Evolutionary conservation across 768 basidiomycete species (phyloP).

Genomic region (Agrocybe pediades): DNA sequence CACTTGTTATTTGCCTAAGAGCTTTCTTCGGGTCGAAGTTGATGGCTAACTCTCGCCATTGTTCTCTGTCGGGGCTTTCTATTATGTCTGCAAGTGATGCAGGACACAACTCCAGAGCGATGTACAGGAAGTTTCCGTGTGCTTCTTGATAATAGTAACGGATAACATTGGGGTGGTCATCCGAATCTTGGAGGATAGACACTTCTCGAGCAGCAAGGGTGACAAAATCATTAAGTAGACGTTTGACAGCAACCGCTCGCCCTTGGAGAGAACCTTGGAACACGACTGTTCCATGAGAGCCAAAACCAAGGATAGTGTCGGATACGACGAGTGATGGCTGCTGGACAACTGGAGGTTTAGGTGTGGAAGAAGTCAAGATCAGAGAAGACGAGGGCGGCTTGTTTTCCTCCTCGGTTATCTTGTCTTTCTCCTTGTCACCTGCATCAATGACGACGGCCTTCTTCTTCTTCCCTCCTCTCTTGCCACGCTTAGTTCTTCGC

Average conservation of each 20-base stretch:
- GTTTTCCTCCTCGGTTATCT: constrained; percentile 32
- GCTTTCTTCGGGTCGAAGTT: constrained; percentile 88
- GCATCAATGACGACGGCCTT: constrained; percentile 27
- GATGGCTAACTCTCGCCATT: constrained; percentile 75
- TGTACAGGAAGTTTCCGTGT: constrained; percentile 92
- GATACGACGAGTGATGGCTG: constrained; percentile 68
- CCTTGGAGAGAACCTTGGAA: constrained; percentile 95
- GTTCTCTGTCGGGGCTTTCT: constrained; percentile 69
- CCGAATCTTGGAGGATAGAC: constrained; percentile 90
- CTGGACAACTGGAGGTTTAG: constrained; percentile 24
- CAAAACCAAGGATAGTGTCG: constrained; percentile 82
- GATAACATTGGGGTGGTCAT: constrained; percentile 98
- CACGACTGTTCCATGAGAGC: constrained; percentile 96
- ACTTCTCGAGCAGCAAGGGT: constrained; percentile 95
- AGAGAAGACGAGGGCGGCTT: constrained; percentile 19
- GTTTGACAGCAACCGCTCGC: constrained; percentile 97
- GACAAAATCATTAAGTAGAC: constrained; percentile 92
- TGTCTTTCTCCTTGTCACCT: constrained; percentile 39
- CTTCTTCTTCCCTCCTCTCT: constrained; percentile 58
- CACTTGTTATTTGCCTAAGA: constrained; percentile 82
- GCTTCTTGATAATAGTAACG: constrained; percentile 98
- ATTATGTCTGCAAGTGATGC: constrained; percentile 87
- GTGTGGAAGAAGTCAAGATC: constrained; percentile 25
- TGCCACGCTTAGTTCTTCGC: constrained; percentile 49
- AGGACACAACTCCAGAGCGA: constrained; percentile 94